Percentiles rank a stretch among this genome's conserved stretches.
phyloP scores from a whole-genome alignment of 495 filamentous ascomycete species.

The Aspergillus affinis region DNA sequence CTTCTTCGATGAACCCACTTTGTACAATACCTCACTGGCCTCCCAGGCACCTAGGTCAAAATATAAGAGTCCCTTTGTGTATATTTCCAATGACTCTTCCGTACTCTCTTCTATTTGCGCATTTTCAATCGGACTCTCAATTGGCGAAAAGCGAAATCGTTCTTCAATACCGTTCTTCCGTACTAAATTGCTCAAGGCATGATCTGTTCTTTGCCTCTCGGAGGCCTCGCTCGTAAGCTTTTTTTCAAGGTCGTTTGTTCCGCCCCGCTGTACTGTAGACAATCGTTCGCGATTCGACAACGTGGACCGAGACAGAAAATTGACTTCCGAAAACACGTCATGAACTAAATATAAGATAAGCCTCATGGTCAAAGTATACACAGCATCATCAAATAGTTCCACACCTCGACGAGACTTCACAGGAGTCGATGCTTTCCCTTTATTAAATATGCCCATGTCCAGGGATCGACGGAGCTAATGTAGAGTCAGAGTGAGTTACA shows the following conservation, averaged over 20 bases:
- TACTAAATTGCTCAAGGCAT: not conserved
- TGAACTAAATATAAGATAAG: constrained; percentile 68
- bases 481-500: constrained; percentile 20
- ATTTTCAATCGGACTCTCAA: not conserved
- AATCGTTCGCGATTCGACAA: not conserved
- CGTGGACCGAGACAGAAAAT: not conserved
- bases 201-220: not conserved
- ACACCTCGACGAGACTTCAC: constrained; percentile 48
- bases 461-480: constrained; percentile 50
- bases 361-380: constrained; percentile 52
- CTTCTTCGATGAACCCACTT: not conserved
- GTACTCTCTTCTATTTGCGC: constrained; percentile 11
- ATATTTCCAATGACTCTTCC: constrained; percentile 13
- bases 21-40: not conserved
- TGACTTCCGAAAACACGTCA: not conserved
- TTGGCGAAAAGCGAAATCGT: not conserved
- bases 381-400: constrained; percentile 16
- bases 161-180: not conserved
- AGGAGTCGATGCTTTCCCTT: constrained; percentile 64
- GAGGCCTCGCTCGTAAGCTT: no score
- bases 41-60: constrained; percentile 10
- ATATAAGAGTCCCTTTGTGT: constrained; percentile 21
- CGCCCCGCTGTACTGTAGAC: not conserved
- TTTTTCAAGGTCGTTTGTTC: not conserved
- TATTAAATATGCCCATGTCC: constrained; percentile 66